Evolutionary conservation across 1,284 basidiomycete species (phyloP).

Genomic region (Coriolopsis trogii): DNA sequence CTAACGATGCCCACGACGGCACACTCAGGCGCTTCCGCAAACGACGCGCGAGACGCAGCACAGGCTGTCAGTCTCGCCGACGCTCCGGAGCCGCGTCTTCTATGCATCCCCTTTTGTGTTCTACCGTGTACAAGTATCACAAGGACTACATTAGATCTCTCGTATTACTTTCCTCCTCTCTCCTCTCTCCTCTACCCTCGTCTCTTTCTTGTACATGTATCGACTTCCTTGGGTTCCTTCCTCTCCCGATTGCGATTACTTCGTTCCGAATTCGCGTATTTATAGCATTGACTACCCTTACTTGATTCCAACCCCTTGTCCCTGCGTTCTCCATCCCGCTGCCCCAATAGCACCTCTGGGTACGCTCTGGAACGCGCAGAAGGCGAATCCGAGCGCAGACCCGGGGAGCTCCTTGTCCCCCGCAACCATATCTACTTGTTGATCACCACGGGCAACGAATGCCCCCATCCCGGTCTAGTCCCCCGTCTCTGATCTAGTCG

Average conservation of each 20-base stretch:
- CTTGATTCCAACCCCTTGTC: constrained; percentile 10
- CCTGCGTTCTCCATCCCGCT: not conserved
- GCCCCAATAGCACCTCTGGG: no score
- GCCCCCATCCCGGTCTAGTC: not conserved
- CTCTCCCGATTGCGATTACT: not conserved
- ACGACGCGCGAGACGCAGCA: constrained; percentile 4
- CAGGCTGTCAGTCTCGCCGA: constrained; percentile 10
- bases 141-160: constrained; percentile 17
- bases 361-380: no score
- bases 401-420: no score
- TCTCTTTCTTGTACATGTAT: no score
- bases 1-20: constrained; percentile 7
- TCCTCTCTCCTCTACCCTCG: not conserved
- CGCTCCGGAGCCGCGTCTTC: constrained; percentile 5
- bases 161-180: constrained; percentile 3
- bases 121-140: constrained; percentile 11
- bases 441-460: no score
- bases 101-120: constrained; percentile 13
- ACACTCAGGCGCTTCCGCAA: constrained; percentile 8
- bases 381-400: no score
- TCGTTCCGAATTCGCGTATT: constrained; percentile 20
- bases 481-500: constrained; percentile 9
- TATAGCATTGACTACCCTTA: constrained; percentile 22
- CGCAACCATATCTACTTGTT: no score
- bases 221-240: no score